phyloP scores from a whole-genome alignment of 257 asterid species.

The Rubia yunnanensis region DNA sequence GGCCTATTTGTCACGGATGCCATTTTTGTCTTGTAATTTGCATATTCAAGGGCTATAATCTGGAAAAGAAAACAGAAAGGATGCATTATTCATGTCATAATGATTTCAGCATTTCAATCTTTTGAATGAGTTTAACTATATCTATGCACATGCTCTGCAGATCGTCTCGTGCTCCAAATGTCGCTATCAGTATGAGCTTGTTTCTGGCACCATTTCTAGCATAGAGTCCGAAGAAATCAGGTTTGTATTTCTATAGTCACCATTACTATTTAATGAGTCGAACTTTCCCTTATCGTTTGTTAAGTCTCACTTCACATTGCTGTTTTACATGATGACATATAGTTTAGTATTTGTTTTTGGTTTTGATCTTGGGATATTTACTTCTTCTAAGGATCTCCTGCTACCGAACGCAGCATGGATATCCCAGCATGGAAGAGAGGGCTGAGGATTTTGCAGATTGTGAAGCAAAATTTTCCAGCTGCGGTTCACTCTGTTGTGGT shows the following conservation, averaged over 20 bases:
- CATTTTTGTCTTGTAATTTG: neutral
- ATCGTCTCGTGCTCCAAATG: slow-evolving; percentile 86
- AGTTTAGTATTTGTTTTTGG: slow-evolving; percentile 26
- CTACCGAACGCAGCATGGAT: slow-evolving; percentile 99
- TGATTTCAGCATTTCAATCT: neutral
- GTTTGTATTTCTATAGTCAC: slow-evolving; percentile 26
- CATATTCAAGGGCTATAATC: neutral
- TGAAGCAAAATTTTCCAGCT: slow-evolving; percentile 76
- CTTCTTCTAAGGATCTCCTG: slow-evolving; percentile 98
- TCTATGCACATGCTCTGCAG: slow-evolving; percentile 30
- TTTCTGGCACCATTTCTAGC: slow-evolving; percentile 66
- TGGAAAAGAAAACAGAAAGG: neutral
- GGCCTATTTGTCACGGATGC: slow-evolving; percentile 3
- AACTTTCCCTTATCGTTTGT: neutral
- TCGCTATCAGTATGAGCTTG: slow-evolving; percentile 81
- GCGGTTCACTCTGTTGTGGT: slow-evolving; percentile 94
- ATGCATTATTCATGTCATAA: neutral
- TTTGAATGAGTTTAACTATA: neutral
- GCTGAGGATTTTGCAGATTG: slow-evolving; percentile 56
- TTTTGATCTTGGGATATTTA: slow-evolving; percentile 80
- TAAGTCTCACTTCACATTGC: neutral
- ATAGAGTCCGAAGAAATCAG: slow-evolving; percentile 91
- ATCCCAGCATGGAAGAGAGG: slow-evolving; percentile 92
- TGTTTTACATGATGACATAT: slow-evolving; percentile 22
- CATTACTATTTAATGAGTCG: slow-evolving; percentile 3